A percentile compares a stretch with the other conserved stretches of the same genome.
These are phyloP conservation scores for Cyberlindnera amylophila DNA, from an alignment of 805 yeast species.

Conservation along the genomic window DNA sequence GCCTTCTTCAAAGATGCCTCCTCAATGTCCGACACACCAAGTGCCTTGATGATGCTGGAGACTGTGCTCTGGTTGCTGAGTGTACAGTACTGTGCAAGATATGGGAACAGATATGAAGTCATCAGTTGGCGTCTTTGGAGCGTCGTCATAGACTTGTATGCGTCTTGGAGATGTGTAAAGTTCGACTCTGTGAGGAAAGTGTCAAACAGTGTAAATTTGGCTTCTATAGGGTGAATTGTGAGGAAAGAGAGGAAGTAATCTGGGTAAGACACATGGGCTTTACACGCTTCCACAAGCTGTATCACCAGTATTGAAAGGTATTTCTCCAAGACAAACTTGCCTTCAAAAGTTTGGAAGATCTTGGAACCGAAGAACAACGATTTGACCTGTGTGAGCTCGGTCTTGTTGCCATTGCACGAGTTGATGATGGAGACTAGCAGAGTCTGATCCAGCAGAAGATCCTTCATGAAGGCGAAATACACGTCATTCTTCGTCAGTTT, in stretches of 20 bases:
- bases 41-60: conserved; percentile 11
- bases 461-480: conserved; percentile 18
- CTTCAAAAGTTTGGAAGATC: conserved; percentile 23
- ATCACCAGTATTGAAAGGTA: conserved; percentile 15
- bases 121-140: conserved; percentile 19
- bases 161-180: conserved; percentile 1
- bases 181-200: conserved; percentile 12
- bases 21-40: conserved; percentile 11
- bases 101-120: conserved; percentile 18
- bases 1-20: conserved; percentile 2
- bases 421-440: conserved; percentile 13
- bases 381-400: conserved; percentile 16
- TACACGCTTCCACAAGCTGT: conserved; percentile 19
- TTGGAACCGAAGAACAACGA: conserved; percentile 26
- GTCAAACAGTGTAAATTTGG: conserved; percentile 16
- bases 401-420: conserved; percentile 7
- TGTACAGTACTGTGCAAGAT: conserved; percentile 10
- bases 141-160: conserved; percentile 7
- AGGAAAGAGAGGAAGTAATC: conserved; percentile 20
- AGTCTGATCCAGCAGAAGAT: conserved; percentile 18
- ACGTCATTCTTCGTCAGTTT: conserved; percentile 22
- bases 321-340: conserved; percentile 14
- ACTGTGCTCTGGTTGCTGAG: conserved; percentile 9
- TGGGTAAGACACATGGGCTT: neutral
- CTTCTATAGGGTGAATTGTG: conserved; percentile 26